Evolutionary conservation across 768 basidiomycete genomes (phyloP).

Genomic region (Hygrophoropsis aurantiaca): DNA sequence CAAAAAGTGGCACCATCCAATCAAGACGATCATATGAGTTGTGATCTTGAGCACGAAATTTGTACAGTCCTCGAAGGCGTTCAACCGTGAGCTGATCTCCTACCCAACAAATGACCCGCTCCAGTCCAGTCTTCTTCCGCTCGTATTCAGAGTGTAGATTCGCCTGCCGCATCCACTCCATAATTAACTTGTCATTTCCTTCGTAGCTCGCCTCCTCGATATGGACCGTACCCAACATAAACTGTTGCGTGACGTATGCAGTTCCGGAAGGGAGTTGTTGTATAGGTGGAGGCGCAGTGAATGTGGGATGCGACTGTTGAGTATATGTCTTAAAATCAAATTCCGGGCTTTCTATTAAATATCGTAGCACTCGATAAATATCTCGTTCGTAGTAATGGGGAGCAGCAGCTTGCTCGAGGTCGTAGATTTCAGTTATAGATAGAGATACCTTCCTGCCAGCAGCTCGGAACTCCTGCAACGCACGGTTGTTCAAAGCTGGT

Average conservation of each 20-base stretch:
- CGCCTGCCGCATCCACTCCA: conserved; percentile 33
- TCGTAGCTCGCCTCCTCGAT: conserved; percentile 42
- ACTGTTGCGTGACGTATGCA: conserved; percentile 30
- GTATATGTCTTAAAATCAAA: conserved; percentile 30
- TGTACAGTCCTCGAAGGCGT: conserved; percentile 33
- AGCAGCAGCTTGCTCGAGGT: conserved; percentile 12
- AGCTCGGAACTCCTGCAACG: conserved; percentile 18
- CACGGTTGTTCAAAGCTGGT: conserved; percentile 11
- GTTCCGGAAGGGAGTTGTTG: conserved; percentile 25
- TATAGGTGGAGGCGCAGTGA: conserved; percentile 20
- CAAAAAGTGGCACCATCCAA: conserved; percentile 30
- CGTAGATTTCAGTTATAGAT: conserved; percentile 19
- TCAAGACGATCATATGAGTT: conserved; percentile 40
- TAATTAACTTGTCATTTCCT: conserved; percentile 30
- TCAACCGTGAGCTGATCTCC: conserved; percentile 40
- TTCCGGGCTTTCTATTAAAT: conserved; percentile 26
- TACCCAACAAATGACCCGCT: conserved; percentile 31
- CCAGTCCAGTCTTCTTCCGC: conserved; percentile 13
- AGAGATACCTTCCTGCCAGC: conserved; percentile 23
- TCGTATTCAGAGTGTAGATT: conserved; percentile 15
- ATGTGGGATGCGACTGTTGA: conserved; percentile 8
- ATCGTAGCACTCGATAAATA: conserved; percentile 21
- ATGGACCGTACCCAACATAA: conserved; percentile 33
- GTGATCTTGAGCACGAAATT: conserved; percentile 33
- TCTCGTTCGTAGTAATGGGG: conserved; percentile 9